phyloP scores from a whole-genome alignment of 2,329 filamentous ascomycete species.

The Colletotrichum cordylinicola region DNA sequence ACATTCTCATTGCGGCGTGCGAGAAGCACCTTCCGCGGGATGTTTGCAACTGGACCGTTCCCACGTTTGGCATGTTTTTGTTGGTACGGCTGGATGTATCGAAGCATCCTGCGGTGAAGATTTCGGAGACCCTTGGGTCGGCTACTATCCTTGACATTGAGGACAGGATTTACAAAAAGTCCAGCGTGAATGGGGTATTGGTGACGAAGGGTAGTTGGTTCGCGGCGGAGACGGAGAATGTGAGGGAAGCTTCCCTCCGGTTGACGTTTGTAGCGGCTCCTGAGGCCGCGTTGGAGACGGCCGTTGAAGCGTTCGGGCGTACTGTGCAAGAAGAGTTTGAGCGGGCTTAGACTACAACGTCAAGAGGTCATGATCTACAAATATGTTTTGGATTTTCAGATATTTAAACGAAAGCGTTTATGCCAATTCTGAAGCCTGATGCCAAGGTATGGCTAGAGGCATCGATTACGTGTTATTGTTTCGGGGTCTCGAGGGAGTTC shows the following conservation, averaged over 20 bases:
- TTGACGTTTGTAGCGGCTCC: not conserved
- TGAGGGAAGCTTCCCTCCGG: not conserved
- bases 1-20: not conserved
- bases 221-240: not conserved
- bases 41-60: fast-evolving
- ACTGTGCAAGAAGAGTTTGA: not conserved
- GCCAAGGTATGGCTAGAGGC: too few species aligned
- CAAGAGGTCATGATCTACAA: not conserved
- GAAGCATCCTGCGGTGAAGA: fast-evolving
- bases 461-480: not conserved
- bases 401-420: too few species aligned
- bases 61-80: not conserved
- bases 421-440: too few species aligned
- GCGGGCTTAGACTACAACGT: too few species aligned
- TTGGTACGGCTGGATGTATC: not conserved
- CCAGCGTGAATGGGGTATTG: not conserved
- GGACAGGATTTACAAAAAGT: not conserved
- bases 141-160: not conserved
- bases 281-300: not conserved
- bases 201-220: not conserved
- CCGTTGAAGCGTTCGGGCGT: not conserved
- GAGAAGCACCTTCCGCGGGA: not conserved
- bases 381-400: not conserved
- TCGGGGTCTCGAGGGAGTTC: too few species aligned
- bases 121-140: fast-evolving